A percentile compares a stretch with the other conserved stretches of the same genome.
Evolutionary conservation across 345 rosid species (phyloP).

Genomic region (Ricinus communis): DNA sequence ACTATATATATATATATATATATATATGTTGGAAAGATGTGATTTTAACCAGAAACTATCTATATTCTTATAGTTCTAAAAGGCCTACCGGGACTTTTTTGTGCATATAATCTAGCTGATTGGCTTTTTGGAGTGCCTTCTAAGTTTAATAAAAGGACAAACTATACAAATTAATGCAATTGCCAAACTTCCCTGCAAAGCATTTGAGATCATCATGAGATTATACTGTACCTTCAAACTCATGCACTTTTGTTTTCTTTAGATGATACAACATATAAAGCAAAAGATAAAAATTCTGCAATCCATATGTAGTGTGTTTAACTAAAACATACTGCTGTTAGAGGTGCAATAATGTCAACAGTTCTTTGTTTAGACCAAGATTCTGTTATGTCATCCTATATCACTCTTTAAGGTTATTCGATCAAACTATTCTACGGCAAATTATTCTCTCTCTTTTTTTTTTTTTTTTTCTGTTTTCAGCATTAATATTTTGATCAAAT

Average conservation of each 20-base stretch:
- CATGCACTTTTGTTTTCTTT: not conserved
- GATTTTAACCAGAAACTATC: no score
- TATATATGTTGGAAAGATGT: no score
- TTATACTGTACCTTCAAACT: conserved; percentile 7
- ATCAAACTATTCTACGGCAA: no score
- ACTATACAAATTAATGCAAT: conserved; percentile 12
- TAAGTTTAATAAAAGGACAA: conserved; percentile 28
- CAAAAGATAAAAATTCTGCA: not conserved
- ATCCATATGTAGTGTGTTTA: not conserved
- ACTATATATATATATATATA: not conserved
- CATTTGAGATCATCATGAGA: conserved; percentile 25
- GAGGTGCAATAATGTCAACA: no score
- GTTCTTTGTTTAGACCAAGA: no score
- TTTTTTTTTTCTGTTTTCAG: no score
- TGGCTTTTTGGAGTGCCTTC: conserved; percentile 40
- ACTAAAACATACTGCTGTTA: not conserved
- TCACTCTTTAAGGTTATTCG: no score
- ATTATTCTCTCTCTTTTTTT: no score
- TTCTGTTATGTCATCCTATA: no score
- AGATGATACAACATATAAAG: not conserved
- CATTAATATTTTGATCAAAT: no score
- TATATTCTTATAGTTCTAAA: not conserved
- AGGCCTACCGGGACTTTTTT: conserved; percentile 10
- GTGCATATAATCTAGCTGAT: conserved; percentile 13
- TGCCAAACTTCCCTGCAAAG: conserved; percentile 55